Evolutionary conservation across 2,329 filamentous ascomycete species (phyloP), one percentile per base, ranked within the genome.

Genomic region (Saccharata proteae): DNA sequence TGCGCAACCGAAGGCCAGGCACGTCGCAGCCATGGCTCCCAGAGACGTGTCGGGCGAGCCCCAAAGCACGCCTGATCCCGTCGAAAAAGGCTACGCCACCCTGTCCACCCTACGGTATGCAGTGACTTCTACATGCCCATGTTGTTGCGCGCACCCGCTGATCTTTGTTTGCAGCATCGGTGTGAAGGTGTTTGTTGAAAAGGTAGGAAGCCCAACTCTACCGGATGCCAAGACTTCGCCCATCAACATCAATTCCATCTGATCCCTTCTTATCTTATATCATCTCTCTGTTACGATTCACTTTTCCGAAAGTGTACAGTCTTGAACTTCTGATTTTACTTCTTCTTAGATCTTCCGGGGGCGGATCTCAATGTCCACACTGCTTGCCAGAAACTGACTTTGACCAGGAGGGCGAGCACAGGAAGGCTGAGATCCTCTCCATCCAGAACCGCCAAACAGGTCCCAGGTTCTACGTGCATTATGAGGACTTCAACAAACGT

Each of bases 401-500:
- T 32, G 30, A n/a, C 27, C 9, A 77, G 72, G 72, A 93, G 55
- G 84, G 84, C 38, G 77, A 86, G 48, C 71, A 80, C 39, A 78
- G 90, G 45, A 85, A 90, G 61, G 90, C 90, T 45, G 90, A 98
- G 56, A 93, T 98, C 40, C 64, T 98, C n/a, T 90, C 84, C 37
- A 92, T 96, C 45, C 79, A 82, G 49, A 82, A 86, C 37, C 80
- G 82, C 14, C 92, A 92, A 57, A 88, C 83, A 47, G 78, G 80
- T 11, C 79, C 83, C 22, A 80, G 82, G 34, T 94, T 88, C 51
- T 94, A 94, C 57, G 92, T 93, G 48, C 93, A 96, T 56, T 96
- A 94, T 54, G 84, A 93, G 51, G 92, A 93, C 49, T 96, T 94
- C 71, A 96, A 96, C 61, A 96, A 96, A 47, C 74, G 74, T 64